Evolutionary conservation across 2,329 filamentous ascomycete genomes (phyloP), one percentile per base, ranked within the genome.

Genomic region (Gnomoniopsis sp.): DNA sequence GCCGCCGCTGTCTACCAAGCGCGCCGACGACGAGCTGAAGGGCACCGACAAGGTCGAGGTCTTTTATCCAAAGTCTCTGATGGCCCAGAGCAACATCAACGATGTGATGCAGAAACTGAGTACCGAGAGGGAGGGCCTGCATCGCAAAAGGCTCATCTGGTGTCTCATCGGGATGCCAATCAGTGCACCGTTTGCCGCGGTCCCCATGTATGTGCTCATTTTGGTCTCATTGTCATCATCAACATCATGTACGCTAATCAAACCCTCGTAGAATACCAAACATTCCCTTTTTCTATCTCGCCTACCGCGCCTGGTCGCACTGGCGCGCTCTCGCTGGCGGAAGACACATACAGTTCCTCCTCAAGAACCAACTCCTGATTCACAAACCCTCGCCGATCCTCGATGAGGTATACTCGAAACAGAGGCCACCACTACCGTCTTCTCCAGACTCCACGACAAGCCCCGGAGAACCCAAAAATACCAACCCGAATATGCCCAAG

Each of bases 231-330:
- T 54, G 14, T n/a, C 46, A 21, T 26, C 46, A 30, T 30, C 26
- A n/a, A n/a, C n/a, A 10, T 22, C 41, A 38, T 59, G 19, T 23
- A 41, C 47, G 52, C 62, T 49, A 60, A 66, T 57, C 21, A 60
- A 49, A 41, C 15, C 50, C 46, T 60, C 52, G 12, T 65, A 96
- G 91, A 62, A 82, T 97, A 63, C 93, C 93, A 38, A 97, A 99
- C 71, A 79, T 99, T 14, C 95, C 95, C 19, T 98, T 98, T 79
- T 98, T 98, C 79, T 99, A 98, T 73, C 83, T 98, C 44, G 85
- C 85, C 19, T 99, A 96, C 77, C 85, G 95, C 64, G 89, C 91
- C 26, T 98, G 90, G 88, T 96, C 90, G 21, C 91, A 96, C 74
- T 96, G 90, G 86, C 85, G 88, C 76, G 95, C 95, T 55, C 77